phyloP scores from a whole-genome alignment of 75 land plant genomes.

The Selaginella moellendorffii region DNA sequence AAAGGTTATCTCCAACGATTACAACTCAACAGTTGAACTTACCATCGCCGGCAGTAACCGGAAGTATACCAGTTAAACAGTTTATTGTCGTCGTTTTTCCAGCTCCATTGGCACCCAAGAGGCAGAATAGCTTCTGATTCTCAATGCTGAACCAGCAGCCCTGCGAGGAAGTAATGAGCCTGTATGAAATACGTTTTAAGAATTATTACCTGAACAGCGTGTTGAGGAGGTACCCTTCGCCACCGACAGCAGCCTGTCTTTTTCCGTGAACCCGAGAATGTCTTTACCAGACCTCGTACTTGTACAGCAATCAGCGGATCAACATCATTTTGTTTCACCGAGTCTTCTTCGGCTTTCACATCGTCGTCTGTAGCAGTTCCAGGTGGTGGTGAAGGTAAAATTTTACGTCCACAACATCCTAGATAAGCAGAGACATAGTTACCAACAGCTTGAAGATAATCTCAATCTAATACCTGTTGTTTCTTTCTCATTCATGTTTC shows the following conservation, averaged over 20 bases:
- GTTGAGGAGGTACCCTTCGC: slow-evolving; percentile 48
- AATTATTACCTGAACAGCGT: slow-evolving; percentile 61
- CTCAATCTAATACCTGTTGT: slow-evolving; percentile 40
- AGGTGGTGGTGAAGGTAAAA: slow-evolving; percentile 35
- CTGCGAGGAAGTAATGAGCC: slow-evolving; percentile 17
- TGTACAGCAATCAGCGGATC: slow-evolving; percentile 37
- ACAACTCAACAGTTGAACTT: slow-evolving; percentile 3
- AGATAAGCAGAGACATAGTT: background rate
- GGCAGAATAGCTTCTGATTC: slow-evolving; percentile 85
- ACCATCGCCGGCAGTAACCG: slow-evolving; percentile 93
- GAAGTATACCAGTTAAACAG: slow-evolving; percentile 87
- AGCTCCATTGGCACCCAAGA: slow-evolving; percentile 97
- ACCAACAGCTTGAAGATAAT: background rate
- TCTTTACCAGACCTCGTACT: slow-evolving; percentile 70
- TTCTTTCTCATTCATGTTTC: slow-evolving; percentile 40
- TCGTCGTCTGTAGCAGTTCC: slow-evolving; percentile 53
- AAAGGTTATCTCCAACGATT: background rate
- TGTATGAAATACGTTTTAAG: background rate
- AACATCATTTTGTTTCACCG: slow-evolving; percentile 48
- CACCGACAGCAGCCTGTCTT: slow-evolving; percentile 49
- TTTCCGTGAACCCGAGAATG: slow-evolving; percentile 57
- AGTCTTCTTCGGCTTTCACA: slow-evolving; percentile 64
- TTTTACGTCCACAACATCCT: slow-evolving; percentile 49
- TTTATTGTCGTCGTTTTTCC: slow-evolving; percentile 92
- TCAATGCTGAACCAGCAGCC: slow-evolving; percentile 78